Evolutionary conservation across 2,329 filamentous ascomycete species (phyloP).

Genomic region (Annulohypoxylon truncatum): DNA sequence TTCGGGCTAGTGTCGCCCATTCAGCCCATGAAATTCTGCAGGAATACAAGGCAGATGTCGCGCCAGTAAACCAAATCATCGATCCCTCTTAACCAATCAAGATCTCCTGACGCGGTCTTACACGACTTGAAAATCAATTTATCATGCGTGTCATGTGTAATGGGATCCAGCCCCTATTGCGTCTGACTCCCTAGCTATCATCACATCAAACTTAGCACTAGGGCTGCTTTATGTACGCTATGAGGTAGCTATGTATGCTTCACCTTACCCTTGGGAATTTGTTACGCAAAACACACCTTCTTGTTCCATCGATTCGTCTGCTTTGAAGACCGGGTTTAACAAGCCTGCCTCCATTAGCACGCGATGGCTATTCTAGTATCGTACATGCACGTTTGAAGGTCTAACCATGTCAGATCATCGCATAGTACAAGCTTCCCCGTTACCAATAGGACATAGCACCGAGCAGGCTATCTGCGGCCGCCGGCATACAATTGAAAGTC

Average conservation of each 20-base stretch:
- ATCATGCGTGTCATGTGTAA: constrained; percentile 55
- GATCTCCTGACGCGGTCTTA: constrained; percentile 51
- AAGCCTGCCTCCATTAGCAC: constrained; percentile 28
- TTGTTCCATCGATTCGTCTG: constrained; percentile 32
- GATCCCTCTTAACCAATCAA: constrained; percentile 51
- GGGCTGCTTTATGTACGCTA: constrained; percentile 2
- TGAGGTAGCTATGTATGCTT: constrained; percentile 5
- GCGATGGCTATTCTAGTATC: constrained; percentile 19
- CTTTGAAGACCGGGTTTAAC: constrained; percentile 18
- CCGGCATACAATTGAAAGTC: constrained; percentile 28
- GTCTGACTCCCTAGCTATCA: constrained; percentile 34
- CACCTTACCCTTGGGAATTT: constrained; percentile 25
- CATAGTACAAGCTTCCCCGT: constrained; percentile 7
- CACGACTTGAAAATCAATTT: constrained; percentile 54
- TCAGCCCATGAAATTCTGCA: constrained; percentile 50
- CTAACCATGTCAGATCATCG: constrained; percentile 37
- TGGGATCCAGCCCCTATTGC: constrained; percentile 45
- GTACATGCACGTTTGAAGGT: constrained; percentile 32
- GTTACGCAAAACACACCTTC: constrained; percentile 38
- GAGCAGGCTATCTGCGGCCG: constrained; percentile 35
- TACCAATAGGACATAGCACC: constrained; percentile 26
- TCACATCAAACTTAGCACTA: constrained; percentile 33
- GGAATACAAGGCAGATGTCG: constrained; percentile 49
- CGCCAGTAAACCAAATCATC: constrained; percentile 46
- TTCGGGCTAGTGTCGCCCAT: constrained; percentile 44